Evolutionary conservation across 1,284 basidiomycete genomes (phyloP), one percentile per base, ranked within the genome.

Genomic region (Cryptococcus deneoformans): DNA sequence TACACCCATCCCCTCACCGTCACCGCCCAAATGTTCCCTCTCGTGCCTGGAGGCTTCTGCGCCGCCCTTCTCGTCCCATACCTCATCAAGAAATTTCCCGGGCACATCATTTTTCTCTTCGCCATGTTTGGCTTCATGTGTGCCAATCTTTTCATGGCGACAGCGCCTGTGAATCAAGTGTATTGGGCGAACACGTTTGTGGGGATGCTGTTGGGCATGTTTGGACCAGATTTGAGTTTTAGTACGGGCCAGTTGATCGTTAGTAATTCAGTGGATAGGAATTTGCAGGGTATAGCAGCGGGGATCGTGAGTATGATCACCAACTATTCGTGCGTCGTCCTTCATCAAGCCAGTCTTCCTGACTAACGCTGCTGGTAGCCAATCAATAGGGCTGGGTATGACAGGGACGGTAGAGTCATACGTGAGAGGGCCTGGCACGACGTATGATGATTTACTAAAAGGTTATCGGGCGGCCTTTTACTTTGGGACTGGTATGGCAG

Each of bases 121-220:
- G 56, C 66, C 6, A 69, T 71, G 66, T 36, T 63, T 16, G 56
- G 66, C 4, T 71, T 71, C 59, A 42, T 59, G n/a, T 51, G 63
- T 9, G 67, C 64, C 6, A 59, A 62, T 40, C 51, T 71, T 7
- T 42, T 71, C 10, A 54, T 58, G 12, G 60, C 61, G 10, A 46
- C 58, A 1, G 54, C 65, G 39, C 67, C 63, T 2, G 51, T 51
- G 1, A 20, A 61, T 20, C 51, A 57, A 35, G 56, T 52, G 1
- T 71, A 69, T 46, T 71, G 69, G 69, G 63, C 55, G 2, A 48
- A 58, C 50, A 61, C 58, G 1, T 69, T 69, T 46, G 54, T 47
- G 3, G 59, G 61, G 44, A 14, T 60, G 38, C 20, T 66, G 5
- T n/a, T 61, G 4, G 53, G 53, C 39, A 53, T 60, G 16, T 53